Evolutionary conservation across 768 basidiomycete genomes (phyloP), one percentile per base, ranked within the genome.

Genomic region (Suillus subalutaceus): DNA sequence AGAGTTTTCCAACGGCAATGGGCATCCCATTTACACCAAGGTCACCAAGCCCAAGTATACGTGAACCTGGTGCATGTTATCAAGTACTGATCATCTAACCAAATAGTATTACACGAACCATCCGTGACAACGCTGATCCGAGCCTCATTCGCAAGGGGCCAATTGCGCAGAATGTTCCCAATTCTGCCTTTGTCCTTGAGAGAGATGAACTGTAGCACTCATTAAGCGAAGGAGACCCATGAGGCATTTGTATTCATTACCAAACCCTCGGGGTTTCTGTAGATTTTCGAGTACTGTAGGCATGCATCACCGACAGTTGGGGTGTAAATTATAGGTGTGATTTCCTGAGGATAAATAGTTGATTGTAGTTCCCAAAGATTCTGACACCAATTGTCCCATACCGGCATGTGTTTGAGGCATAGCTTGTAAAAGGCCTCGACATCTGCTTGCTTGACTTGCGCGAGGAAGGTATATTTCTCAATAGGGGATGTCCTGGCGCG

Each of bases 281-380:
- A 93, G 69, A 89, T 93, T 67, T 90, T 87, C 26, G 90, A 91
- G 79, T 87, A 95, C 72, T 93, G 90, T 69, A 93, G 75, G 74
- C 94, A 96, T 4, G 94, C 95, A 71, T 96, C 93, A 32, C 95
- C 95, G 37, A 97, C 94, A 16, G 92, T 94, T 0, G 95, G 95
- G 0, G 95, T 97, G 75, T 96, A 97, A 64, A 97, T 93, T 52
- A 96, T 83, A 16, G 95, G 94, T 15, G 84, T 85, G 63, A 88
- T 78, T 73, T 85, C 86, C 82, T 85, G 69, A 6, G 18, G 26
- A n/a, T 37, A 56, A 38, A 6, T 5, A 70, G 6, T 35, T 50
- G 26, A 41, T 48, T 57, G 26, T 53, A 43, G 13, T 44, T 26
- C 35, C 61, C 23, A 46, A 59, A 20, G 38, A 67, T 20, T 53